Base-by-base conservation (phyloP, 2,329 filamentous ascomycete species). In the Scedosporium minutisporum region DNA sequence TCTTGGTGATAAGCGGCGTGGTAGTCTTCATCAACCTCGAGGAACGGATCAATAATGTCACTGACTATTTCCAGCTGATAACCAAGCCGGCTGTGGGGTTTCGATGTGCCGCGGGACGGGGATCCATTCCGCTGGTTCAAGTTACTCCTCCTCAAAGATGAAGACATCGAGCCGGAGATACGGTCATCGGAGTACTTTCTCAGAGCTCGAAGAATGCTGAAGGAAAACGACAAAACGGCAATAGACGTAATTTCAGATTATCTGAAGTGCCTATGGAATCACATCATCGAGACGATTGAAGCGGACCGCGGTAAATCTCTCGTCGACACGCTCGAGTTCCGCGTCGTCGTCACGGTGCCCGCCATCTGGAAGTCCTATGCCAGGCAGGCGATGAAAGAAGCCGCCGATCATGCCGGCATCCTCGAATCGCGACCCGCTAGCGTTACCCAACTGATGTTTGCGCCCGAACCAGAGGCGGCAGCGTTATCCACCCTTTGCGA, bases 391-490 rank as follows among this genome's bases (percentile, higher is more conserved):
- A 80, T 81, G 77, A 64, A 67, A 0, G 57, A 71, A 0, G 78
- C 77, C 0, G 70, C 71, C 0, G 41, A 64, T 0, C 18, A 58
- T 0, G 74, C 78, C 0, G 78, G 78, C 0, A 73, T 81, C 2
- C 65, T 78, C 0, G 62, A 67, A 0, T 6, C 41, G 0, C 66
- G 73, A 0, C 4, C 58, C 0, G 68, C 67, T 1, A 74, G 72
- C 0, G 38, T 67, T 0, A 78, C 78, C 0, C 68, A 57, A 0
- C 59, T 78, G 4, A 42, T 63, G 0, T 76, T 80, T 44, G 65
- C 80, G 0, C 72, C 74, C 0, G 79, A 81, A 62, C 78, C 78
- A 0, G 78, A 81, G 63, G 78, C 78, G 0, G 78, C 78, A 0
- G 77, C 77, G 0, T 42, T 81, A 0, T 72, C 76, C 0, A 73